phyloP scores from a whole-genome alignment of 2,329 filamentous ascomycete species.

The Colletotrichum orchidophilum region DNA sequence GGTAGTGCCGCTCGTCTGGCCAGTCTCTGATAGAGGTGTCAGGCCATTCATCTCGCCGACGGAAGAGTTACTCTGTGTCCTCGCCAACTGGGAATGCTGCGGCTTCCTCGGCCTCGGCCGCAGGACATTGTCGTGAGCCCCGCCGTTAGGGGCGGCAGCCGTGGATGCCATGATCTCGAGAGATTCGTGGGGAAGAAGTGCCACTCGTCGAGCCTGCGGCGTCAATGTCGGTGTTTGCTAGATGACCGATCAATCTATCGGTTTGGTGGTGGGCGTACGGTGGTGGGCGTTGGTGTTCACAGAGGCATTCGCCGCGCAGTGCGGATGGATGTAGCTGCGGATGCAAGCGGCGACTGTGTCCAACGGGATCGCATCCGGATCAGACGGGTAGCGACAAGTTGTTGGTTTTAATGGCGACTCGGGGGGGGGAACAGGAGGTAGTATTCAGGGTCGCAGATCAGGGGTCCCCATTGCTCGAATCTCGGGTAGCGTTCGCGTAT shows the following conservation, averaged over 20 bases:
- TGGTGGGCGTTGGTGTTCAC: neutral
- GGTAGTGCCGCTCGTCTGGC: slow-evolving; percentile 30
- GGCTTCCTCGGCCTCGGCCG: slow-evolving; percentile 62
- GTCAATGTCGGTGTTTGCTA: neutral
- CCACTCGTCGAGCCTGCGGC: neutral
- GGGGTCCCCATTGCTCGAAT: slow-evolving; percentile 22
- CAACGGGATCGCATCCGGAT: slow-evolving; percentile 10
- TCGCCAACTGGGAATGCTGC: slow-evolving; percentile 51
- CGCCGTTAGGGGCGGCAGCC: slow-evolving; percentile 23
- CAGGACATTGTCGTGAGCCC: slow-evolving; percentile 51
- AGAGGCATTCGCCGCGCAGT: neutral
- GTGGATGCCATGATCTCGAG: slow-evolving; percentile 24
- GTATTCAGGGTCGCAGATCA: slow-evolving; percentile 31
- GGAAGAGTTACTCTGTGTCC: slow-evolving; percentile 32
- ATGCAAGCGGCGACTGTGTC: slow-evolving; percentile 8
- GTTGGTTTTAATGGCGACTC: neutral
- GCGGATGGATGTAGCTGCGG: neutral
- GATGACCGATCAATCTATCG: neutral
- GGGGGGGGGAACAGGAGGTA: slow-evolving; percentile 2
- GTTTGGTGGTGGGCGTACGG: neutral
- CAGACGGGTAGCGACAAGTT: neutral
- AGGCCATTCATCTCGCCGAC: slow-evolving; percentile 20
- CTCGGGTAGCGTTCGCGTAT: slow-evolving; percentile 25
- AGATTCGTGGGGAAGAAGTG: neutral
- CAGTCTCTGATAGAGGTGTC: slow-evolving; percentile 23